These are phyloP conservation scores for Exophiala sp. DNA, from an alignment of 2,329 filamentous ascomycete genomes.

Conservation along the genomic window DNA sequence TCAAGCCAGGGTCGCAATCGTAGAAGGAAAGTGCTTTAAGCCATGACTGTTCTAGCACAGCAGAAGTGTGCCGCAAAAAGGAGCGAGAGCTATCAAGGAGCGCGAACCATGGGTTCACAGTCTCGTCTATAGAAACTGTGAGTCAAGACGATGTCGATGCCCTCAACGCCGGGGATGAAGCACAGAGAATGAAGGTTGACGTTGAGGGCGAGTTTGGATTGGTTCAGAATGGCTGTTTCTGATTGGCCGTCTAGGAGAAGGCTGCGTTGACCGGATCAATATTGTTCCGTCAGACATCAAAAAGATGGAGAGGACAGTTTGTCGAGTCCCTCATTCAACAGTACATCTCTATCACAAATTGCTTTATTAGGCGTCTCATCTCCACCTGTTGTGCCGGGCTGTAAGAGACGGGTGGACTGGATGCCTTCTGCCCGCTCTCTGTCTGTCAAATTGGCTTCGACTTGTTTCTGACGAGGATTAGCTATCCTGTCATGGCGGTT, in stretches of 20 bases:
- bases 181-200: neutral
- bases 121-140: too few relatives aligned
- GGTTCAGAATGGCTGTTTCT: neutral
- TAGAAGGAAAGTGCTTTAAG: neutral
- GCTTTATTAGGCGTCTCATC: neutral
- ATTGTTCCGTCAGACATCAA: neutral
- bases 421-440: too few relatives aligned
- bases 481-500: neutral
- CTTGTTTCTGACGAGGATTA: neutral
- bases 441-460: too few relatives aligned
- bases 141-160: too few relatives aligned
- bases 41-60: neutral
- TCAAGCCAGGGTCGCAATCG: neutral
- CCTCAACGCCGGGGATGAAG: neutral
- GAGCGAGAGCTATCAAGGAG: too few relatives aligned
- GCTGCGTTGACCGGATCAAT: neutral
- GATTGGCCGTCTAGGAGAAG: neutral
- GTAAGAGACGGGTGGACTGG: too few relatives aligned
- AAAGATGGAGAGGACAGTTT: conserved; percentile 5
- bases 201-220: neutral
- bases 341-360: neutral
- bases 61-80: neutral
- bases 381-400: too few relatives aligned
- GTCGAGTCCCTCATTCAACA: neutral
- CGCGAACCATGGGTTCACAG: too few relatives aligned